Conservation (phyloP, 345 rosid genomes). For the Eucalyptus microcorys region DNA sequence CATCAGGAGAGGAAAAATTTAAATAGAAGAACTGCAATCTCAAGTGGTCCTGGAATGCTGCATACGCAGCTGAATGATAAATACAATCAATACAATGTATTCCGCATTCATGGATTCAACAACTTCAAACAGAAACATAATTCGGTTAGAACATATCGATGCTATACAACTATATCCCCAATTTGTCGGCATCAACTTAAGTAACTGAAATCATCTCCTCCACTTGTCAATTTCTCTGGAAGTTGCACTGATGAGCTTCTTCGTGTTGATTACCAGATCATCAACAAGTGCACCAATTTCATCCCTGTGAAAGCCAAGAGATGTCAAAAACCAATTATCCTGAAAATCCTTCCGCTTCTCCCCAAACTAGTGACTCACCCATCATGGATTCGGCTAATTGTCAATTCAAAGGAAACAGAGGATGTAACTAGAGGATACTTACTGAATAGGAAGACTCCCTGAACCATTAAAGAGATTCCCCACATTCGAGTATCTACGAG, state of each 20-base stretch:
- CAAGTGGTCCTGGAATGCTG: not conserved
- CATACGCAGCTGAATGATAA: not conserved
- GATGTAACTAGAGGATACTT: not conserved
- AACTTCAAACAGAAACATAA: not conserved
- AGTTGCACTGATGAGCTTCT: conserved; percentile 53
- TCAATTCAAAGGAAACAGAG: not conserved
- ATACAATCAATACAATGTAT: not conserved
- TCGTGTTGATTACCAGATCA: conserved; percentile 48
- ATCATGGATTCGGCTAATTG: not conserved
- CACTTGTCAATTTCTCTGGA: conserved; percentile 76
- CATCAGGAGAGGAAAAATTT: not conserved
- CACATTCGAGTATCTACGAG: conserved; percentile 31
- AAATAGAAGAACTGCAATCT: not conserved
- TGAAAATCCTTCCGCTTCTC: not conserved
- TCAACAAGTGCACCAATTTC: conserved; percentile 50
- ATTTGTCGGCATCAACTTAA: not conserved
- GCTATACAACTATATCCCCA: not conserved
- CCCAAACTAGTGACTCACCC: not conserved
- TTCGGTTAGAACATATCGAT: not conserved
- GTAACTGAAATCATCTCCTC: conserved; percentile 36
- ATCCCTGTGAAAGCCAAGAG: conserved; percentile 24
- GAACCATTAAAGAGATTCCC: conserved; percentile 17
- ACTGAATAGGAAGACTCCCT: conserved; percentile 27
- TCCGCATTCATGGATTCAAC: not conserved
- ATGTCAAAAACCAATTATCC: not conserved